A percentile compares a stretch with the other conserved stretches of the same genome.
Evolutionary conservation across 805 yeast genomes (phyloP).

Genomic region (Monosporozyma aerobia): DNA sequence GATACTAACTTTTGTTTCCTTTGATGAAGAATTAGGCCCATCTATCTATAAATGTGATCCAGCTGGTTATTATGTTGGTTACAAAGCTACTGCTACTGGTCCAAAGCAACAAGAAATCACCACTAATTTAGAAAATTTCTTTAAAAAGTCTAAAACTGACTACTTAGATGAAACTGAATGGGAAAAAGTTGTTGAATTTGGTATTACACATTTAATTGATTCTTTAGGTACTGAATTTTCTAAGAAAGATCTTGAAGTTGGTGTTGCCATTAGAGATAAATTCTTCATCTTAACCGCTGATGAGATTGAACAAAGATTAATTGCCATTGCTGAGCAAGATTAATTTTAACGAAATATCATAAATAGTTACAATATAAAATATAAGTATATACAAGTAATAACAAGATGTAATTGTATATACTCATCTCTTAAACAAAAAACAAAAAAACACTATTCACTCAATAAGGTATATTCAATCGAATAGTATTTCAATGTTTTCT

Average conservation of each 20-base stretch:
- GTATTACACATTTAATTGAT: constrained; percentile 75
- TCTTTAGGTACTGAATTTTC: constrained; percentile 89
- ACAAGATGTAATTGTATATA: neutral
- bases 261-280: constrained; percentile 66
- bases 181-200: constrained; percentile 83
- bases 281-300: constrained; percentile 70
- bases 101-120: constrained; percentile 96
- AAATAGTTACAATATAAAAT: neutral
- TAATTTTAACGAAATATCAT: constrained; percentile 25
- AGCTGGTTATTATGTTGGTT: constrained; percentile 89
- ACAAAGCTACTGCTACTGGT: constrained; percentile 88
- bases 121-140: constrained; percentile 81
- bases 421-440: neutral
- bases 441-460: neutral
- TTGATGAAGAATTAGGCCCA: constrained; percentile 88
- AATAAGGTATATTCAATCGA: neutral
- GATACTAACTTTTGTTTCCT: constrained; percentile 76
- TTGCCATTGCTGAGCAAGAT: constrained; percentile 94
- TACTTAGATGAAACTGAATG: constrained; percentile 53
- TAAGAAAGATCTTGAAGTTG: constrained; percentile 87
- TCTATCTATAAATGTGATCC: constrained; percentile 90
- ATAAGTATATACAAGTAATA: neutral
- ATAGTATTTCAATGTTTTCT: neutral
- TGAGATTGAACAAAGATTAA: constrained; percentile 89
- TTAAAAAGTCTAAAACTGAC: constrained; percentile 47